Conservation (phyloP, 2,329 filamentous ascomycete genomes). For the Exophiala oligosperma region DNA sequence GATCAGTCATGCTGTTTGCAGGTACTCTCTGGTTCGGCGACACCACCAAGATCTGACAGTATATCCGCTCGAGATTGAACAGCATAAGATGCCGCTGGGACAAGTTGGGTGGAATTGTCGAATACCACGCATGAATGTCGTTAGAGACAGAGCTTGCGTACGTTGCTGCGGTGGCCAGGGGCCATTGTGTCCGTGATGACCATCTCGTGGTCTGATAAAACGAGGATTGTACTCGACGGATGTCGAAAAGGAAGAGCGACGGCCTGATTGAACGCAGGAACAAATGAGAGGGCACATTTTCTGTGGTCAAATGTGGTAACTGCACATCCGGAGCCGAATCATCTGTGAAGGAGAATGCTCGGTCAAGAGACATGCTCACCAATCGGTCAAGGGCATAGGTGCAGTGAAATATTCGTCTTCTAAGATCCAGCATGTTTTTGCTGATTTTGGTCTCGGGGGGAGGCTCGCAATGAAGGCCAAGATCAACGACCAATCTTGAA, state of each 20-base stretch:
- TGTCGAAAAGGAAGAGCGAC: conserved; percentile 74
- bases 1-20: conserved; percentile 61
- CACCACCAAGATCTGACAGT: conserved; percentile 87
- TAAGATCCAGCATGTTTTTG: conserved; percentile 69
- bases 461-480: conserved; percentile 91
- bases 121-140: conserved; percentile 75
- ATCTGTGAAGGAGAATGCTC: conserved; percentile 91
- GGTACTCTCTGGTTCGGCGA: conserved; percentile 76
- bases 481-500: conserved; percentile 79
- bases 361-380: conserved; percentile 82
- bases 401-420: conserved; percentile 84
- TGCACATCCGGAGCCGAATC: conserved; percentile 74
- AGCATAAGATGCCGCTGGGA: conserved; percentile 68
- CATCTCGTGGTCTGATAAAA: conserved; percentile 84
- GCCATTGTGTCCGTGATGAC: conserved; percentile 61
- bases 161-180: conserved; percentile 64
- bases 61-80: conserved; percentile 85
- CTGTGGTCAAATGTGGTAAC: conserved; percentile 58
- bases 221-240: conserved; percentile 80
- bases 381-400: conserved; percentile 86
- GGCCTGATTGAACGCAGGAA: conserved; percentile 64
- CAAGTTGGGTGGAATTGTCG: conserved; percentile 68
- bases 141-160: conserved; percentile 42
- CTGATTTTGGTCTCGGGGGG: conserved; percentile 68
- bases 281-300: conserved; percentile 33